Conservation (phyloP, 177 flowering plant species). For the Vitis hybrid region DNA sequence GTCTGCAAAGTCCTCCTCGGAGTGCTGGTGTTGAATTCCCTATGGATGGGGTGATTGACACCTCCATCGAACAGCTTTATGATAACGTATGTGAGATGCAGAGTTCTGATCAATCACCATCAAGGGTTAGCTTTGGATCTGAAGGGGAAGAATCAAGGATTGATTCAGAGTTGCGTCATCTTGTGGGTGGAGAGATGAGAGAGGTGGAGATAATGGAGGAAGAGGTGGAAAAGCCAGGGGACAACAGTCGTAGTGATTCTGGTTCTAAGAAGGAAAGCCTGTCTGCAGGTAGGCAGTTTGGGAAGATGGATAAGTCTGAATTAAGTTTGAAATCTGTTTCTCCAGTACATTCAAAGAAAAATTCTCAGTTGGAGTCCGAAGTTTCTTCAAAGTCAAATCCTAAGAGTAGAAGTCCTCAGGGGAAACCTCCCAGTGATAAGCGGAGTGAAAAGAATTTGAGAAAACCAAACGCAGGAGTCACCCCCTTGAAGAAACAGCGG, state of each 20-base stretch:
- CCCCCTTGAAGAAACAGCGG: conserved; percentile 40
- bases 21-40: conserved; percentile 30
- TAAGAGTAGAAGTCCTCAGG: conserved; percentile 39
- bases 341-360: conserved; percentile 38
- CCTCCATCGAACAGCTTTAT: conserved; percentile 80
- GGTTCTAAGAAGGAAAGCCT: conserved; percentile 46
- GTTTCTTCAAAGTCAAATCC: conserved; percentile 43
- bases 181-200: conserved; percentile 81
- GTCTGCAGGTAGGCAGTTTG: conserved; percentile 30
- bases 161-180: conserved; percentile 84
- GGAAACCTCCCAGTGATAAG: conserved; percentile 46
- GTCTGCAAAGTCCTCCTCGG: conserved; percentile 38
- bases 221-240: conserved; percentile 37
- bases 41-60: conserved; percentile 45
- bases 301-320: conserved; percentile 29
- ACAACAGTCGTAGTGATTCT: conserved; percentile 32
- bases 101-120: conserved; percentile 84
- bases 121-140: conserved; percentile 76
- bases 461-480: conserved; percentile 33
- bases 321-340: conserved; percentile 40
- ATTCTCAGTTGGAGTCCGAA: conserved; percentile 43
- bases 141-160: conserved; percentile 85
- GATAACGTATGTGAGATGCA: conserved; percentile 92
- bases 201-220: conserved; percentile 77
- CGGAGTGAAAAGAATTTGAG: conserved; percentile 31